These are phyloP conservation scores for Sordariomycetes sp. DNA, from an alignment of 2,329 filamentous ascomycete genomes.

Conservation along the genomic window DNA sequence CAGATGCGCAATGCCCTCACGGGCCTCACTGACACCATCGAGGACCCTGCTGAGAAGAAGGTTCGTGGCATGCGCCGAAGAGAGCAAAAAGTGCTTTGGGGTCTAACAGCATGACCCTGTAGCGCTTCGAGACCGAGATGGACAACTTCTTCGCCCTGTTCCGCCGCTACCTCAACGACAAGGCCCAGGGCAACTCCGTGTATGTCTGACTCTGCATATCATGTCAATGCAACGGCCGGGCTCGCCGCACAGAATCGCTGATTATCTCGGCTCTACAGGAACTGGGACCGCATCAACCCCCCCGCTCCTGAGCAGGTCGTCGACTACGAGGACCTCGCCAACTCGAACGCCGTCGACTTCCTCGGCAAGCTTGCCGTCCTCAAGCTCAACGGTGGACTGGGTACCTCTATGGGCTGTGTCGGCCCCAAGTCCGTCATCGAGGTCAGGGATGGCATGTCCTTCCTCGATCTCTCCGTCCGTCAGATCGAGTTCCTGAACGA, in stretches of 20 bases:
- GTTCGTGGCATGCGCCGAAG: conserved; percentile 30
- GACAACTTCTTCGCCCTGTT: conserved; percentile 99
- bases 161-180: conserved; percentile 95
- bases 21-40: conserved; percentile 78
- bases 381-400: conserved; percentile 98
- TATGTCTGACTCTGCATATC: conserved; percentile 24
- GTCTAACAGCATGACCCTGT: conserved; percentile 5
- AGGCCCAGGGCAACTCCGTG: conserved; percentile 92
- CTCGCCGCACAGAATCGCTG: conserved; percentile 9
- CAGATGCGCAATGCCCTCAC: conserved; percentile 99
- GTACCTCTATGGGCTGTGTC: conserved; percentile 99
- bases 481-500: conserved; percentile 99
- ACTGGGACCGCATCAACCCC: conserved; percentile 94
- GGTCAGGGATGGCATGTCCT: conserved; percentile 99
- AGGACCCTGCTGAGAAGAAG: conserved; percentile 72
- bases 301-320: conserved; percentile 90
- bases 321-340: conserved; percentile 81
- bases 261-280: conserved; percentile 33
- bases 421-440: conserved; percentile 99
- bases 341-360: conserved; percentile 84
- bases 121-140: conserved; percentile 98
- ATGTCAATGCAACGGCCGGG: neutral
- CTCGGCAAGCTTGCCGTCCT: conserved; percentile 95
- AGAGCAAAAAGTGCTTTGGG: neutral
- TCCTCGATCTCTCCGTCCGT: conserved; percentile 94